These are phyloP conservation scores for Akanthomyces dipterigenus DNA, from an alignment of 2,329 filamentous ascomycete species.

Conservation along the genomic window DNA sequence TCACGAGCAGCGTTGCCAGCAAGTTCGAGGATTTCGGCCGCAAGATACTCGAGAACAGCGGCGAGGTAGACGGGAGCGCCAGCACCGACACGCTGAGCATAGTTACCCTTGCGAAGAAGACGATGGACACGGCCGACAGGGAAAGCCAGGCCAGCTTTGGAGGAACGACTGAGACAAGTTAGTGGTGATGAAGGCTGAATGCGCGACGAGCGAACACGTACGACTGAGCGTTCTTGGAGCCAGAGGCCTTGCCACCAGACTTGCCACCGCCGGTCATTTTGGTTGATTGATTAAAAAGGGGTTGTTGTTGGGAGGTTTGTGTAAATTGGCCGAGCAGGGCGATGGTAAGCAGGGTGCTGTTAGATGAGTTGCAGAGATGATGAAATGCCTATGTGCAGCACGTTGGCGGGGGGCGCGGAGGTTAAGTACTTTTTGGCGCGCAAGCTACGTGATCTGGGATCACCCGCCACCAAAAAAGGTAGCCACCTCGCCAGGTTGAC, in stretches of 20 bases:
- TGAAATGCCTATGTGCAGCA: conserved; percentile 31
- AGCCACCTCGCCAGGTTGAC: conserved; percentile 20
- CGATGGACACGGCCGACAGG: conserved; percentile 98
- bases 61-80: conserved; percentile 96
- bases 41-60: conserved; percentile 95
- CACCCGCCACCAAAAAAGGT: conserved; percentile 28
- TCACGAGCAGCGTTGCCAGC: conserved; percentile 97
- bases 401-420: conserved; percentile 38
- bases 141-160: conserved; percentile 98
- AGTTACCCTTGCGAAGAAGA: conserved; percentile 98
- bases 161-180: conserved; percentile 67
- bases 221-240: conserved; percentile 99
- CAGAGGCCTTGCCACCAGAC: conserved; percentile 98
- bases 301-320: conserved; percentile 17
- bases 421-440: conserved; percentile 53
- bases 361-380: conserved; percentile 30
- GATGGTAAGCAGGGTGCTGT: conserved; percentile 15
- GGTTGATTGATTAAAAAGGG: conserved; percentile 36
- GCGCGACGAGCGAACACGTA: conserved; percentile 47
- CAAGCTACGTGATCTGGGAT: conserved; percentile 41
- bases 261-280: conserved; percentile 99
- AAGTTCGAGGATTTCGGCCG: conserved; percentile 97
- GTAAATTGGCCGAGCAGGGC: conserved; percentile 14
- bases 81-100: conserved; percentile 98
- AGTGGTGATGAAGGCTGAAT: not conserved